Percentiles rank a stretch among this genome's conserved stretches.
Conservation (phyloP, 2,329 filamentous ascomycete species). For the Fusarium albosuccineum region DNA sequence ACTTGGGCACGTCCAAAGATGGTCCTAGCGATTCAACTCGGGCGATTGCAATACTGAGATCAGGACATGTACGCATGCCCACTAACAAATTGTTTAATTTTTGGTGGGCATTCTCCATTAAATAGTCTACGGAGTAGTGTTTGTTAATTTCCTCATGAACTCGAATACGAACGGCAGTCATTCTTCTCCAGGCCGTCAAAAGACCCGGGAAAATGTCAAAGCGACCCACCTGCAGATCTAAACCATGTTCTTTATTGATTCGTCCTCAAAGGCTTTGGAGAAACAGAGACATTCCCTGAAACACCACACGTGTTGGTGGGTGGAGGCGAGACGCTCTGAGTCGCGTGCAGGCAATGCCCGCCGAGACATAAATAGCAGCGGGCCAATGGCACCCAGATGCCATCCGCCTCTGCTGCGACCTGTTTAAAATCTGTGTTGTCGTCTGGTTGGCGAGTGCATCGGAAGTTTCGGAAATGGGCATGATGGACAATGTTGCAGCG, state of each 20-base stretch:
- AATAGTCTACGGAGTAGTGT: too few relatives aligned
- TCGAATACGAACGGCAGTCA: too few relatives aligned
- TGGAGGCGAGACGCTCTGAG: constrained; percentile 32
- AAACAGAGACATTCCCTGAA: constrained; percentile 32
- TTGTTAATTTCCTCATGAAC: too few relatives aligned
- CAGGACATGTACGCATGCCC: too few relatives aligned
- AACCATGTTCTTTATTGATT: constrained; percentile 11
- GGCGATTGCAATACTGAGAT: too few relatives aligned
- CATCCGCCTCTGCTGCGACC: neutral
- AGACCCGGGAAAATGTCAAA: too few relatives aligned
- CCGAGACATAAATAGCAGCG: constrained; percentile 34
- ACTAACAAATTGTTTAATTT: too few relatives aligned
- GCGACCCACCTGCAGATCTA: constrained; percentile 14
- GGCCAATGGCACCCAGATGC: neutral
- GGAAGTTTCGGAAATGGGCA: constrained; percentile 10
- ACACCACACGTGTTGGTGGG: constrained; percentile 28
- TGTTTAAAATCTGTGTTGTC: neutral
- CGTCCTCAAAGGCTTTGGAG: neutral
- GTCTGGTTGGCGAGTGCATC: constrained; percentile 10
- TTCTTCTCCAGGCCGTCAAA: too few relatives aligned
- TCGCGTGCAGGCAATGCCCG: constrained; percentile 20
- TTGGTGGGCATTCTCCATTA: too few relatives aligned
- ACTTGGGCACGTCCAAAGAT: too few relatives aligned
- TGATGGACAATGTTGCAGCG: neutral
- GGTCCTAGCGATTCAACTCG: too few relatives aligned